phyloP scores from a whole-genome alignment of 208 protist genomes.

The Crithidia thermophila region DNA sequence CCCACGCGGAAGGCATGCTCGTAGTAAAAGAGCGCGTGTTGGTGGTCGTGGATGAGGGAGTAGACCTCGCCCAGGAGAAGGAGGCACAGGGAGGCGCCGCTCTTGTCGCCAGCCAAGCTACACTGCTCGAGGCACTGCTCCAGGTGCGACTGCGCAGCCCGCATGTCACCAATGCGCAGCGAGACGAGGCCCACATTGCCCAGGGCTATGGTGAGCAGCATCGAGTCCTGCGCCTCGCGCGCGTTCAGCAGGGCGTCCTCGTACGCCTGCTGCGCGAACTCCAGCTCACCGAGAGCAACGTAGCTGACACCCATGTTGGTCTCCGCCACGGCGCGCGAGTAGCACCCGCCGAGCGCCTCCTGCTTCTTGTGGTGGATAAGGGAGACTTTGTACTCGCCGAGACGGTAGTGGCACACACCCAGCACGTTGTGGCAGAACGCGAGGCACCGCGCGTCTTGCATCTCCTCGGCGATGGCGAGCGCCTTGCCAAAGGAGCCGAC shows the following conservation, averaged over 20 bases:
- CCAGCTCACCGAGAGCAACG: constrained; percentile 73
- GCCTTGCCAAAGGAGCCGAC: constrained; percentile 55
- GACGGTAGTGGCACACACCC: constrained; percentile 75
- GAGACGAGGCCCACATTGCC: constrained; percentile 82
- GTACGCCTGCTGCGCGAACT: constrained; percentile 80
- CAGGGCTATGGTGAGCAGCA: constrained; percentile 83
- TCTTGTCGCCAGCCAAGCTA: constrained; percentile 80
- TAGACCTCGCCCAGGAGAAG: constrained; percentile 89
- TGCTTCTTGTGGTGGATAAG: constrained; percentile 88
- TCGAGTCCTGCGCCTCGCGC: constrained; percentile 48
- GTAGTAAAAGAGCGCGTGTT: constrained; percentile 90
- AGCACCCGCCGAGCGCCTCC: constrained; percentile 76
- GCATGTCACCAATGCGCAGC: constrained; percentile 83
- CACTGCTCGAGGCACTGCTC: constrained; percentile 88
- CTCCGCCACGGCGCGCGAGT: constrained; percentile 76
- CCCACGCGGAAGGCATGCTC: constrained; percentile 86
- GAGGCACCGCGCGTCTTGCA: constrained; percentile 55
- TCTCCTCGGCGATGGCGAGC: constrained; percentile 54
- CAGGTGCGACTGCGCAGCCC: constrained; percentile 67
- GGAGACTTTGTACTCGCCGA: constrained; percentile 74
- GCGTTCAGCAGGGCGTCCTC: constrained; percentile 75
- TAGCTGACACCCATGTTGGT: constrained; percentile 91
- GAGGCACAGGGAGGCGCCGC: constrained; percentile 82
- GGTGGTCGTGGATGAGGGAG: constrained; percentile 79
- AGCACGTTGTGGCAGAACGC: constrained; percentile 88